A percentile compares a stretch with the other conserved stretches of the same genome.
Evolutionary conservation across 805 yeast species (phyloP).

Genomic region (Saturnispora saitoi): DNA sequence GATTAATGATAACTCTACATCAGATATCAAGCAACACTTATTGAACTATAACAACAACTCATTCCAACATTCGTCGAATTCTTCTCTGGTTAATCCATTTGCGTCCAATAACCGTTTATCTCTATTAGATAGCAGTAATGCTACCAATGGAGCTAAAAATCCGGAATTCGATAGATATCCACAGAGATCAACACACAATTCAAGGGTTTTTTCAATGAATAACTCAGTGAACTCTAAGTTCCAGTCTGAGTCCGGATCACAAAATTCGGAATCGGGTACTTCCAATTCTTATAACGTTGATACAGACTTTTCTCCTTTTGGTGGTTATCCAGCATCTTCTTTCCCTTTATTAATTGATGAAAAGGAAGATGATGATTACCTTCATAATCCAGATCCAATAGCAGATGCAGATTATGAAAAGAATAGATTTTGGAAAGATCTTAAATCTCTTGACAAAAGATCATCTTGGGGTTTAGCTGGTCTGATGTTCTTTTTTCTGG

Average conservation of each 20-base stretch:
- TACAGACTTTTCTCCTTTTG: constrained; percentile 81
- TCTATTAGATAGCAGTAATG: neutral
- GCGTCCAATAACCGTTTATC: constrained; percentile 21
- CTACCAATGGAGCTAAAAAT: constrained; percentile 19
- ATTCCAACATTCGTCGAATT: constrained; percentile 22
- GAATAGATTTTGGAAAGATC: constrained; percentile 53
- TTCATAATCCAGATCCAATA: constrained; percentile 94
- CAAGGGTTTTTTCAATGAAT: constrained; percentile 46
- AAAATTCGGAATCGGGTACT: constrained; percentile 15
- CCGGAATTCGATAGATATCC: constrained; percentile 65
- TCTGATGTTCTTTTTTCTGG: constrained; percentile 47
- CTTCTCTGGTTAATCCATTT: constrained; percentile 25
- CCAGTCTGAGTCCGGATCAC: constrained; percentile 14
- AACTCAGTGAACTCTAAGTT: constrained; percentile 33
- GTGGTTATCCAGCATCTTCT: constrained; percentile 90
- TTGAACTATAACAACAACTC: constrained; percentile 19
- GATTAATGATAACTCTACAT: constrained; percentile 14
- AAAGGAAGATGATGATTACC: constrained; percentile 88
- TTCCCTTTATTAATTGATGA: constrained; percentile 90
- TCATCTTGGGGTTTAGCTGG: constrained; percentile 58
- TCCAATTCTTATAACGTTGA: constrained; percentile 38
- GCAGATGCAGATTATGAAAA: constrained; percentile 82
- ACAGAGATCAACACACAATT: constrained; percentile 36
- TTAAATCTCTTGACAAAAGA: constrained; percentile 56
- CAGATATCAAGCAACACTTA: constrained; percentile 18